Evolutionary conservation across 192 early-diverging fungal genomes (phyloP), one percentile per base, ranked within the genome.

Genomic region (Haplosporangium gracile): DNA sequence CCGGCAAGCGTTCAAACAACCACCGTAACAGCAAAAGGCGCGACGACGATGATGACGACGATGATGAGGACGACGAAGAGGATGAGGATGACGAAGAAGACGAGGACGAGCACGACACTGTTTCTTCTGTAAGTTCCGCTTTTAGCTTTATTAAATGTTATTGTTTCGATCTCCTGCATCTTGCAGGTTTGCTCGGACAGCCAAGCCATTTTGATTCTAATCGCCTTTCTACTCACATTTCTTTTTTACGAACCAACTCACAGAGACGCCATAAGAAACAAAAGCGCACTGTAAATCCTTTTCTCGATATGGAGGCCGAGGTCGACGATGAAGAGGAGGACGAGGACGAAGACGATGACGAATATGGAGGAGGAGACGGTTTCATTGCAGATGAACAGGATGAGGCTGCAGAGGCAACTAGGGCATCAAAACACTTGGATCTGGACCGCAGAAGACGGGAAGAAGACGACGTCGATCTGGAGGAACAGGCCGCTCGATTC

Each of bases 401-500:
- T 77, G 92, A 93, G 47, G 90, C 91, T 34, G 90, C 91, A 43
- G 91, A 92, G 6, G 93, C 91, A 3, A 91, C 91, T n/a, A 90
- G 89, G n/a, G 91, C 90, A 32, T 89, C 89, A 36, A 92, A 92
- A 15, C 94, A 96, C 78, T 83, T 95, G 51, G 94, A 95, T 84
- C 90, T 97, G 81, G 94, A 97, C 83, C 90, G 91, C 15, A 83
- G 92, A 75, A 82, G 89, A 49, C 89, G 89, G 43, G 92, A 93
- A 47, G 94, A 95, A 68, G 95, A 97, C 42, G 94, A 95, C 32
- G 89, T 95, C 87, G 94, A 97, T 88, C 94, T 95, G 16, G 97
- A 98, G 71, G 95, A 93, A 65, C 90, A 97, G 9, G 98, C 97
- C 49, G 94, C 92, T 5, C 88, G 90, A 57, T 88, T 96, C 81